Base-by-base conservation (phyloP, 208 protist species). In the Spongospora subterranea region DNA sequence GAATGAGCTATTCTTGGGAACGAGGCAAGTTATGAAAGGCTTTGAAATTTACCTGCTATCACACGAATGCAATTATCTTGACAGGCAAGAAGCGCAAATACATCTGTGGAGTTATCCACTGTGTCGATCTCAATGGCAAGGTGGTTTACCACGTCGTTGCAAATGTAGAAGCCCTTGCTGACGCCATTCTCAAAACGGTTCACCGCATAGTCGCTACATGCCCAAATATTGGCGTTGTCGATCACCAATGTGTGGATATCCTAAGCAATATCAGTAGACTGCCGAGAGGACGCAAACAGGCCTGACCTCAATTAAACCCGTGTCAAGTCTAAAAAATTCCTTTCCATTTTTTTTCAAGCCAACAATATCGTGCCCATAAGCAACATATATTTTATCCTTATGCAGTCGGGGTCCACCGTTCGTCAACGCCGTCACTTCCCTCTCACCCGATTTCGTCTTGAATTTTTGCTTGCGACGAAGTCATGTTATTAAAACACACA, bases 151-250 rank as follows among this genome's bases (percentile, higher is more conserved):
- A 6, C 17, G n/a, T 82, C 71, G n/a, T 82, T 43, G 17, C 17
- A 82, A 6, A 82, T 82, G 71, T 45, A 82, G n/a, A 82, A 82
- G 17, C 35, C 71, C 17, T 6, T 35, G n/a, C 35, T n/a, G n/a
- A 82, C n/a, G n/a, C 71, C 6, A n/a, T 82, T 82, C 13, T 82
- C 71, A n/a, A 82, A 82, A 6, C 71, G 71, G n/a, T 82, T 82
- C 71, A 82, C 13, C 17, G 35, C n/a, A 43, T 82, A 82, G 17
- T 82, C 71, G n/a, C 71, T n/a, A 35, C 35, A 82, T 20, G n/a
- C n/a, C 71, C 71, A 82, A 17, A 82, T 82, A 6, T 6, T 82
- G 71, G 40, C 71, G 71, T 82, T 82, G 71, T 82, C 71, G n/a
- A 82, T n/a, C 6, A 82, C 6, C 71, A 82, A 40, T 20, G 6